Conservation (phyloP, 805 yeast species). For the Saturnispora mendoncae region DNA sequence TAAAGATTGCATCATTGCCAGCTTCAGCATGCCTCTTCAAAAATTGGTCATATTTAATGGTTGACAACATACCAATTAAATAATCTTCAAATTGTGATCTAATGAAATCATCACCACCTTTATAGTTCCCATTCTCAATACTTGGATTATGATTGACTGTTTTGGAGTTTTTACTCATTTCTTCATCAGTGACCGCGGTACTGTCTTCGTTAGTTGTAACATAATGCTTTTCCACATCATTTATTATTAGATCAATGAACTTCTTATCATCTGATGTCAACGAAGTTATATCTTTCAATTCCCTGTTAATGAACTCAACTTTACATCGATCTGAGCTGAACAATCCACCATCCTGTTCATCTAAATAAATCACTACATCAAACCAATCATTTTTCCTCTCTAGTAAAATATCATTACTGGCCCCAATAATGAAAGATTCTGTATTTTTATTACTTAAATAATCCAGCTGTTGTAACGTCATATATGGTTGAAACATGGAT, state of each 20-base stretch:
- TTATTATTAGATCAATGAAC: slow-evolving; percentile 55
- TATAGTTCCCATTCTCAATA: slow-evolving; percentile 34
- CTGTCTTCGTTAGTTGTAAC: background rate
- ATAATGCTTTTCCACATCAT: slow-evolving; percentile 38
- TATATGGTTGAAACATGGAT: slow-evolving; percentile 84
- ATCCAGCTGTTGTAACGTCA: slow-evolving; percentile 87
- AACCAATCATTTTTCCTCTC: slow-evolving; percentile 53
- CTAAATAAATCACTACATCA: slow-evolving; percentile 68
- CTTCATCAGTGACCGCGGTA: background rate
- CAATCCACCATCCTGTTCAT: slow-evolving; percentile 25
- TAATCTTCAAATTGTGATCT: slow-evolving; percentile 88
- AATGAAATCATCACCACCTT: slow-evolving; percentile 81
- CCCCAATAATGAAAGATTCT: slow-evolving; percentile 66
- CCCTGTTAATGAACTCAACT: slow-evolving; percentile 38
- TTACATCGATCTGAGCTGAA: slow-evolving; percentile 11
- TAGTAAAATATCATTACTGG: slow-evolving; percentile 74
- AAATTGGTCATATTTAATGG: slow-evolving; percentile 62
- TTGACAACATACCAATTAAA: slow-evolving; percentile 61
- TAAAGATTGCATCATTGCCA: slow-evolving; percentile 1
- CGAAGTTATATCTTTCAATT: slow-evolving; percentile 36
- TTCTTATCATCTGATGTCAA: slow-evolving; percentile 58
- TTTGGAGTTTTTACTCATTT: slow-evolving; percentile 11
- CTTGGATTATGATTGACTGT: slow-evolving; percentile 28
- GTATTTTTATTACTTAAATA: slow-evolving; percentile 53
- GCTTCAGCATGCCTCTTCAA: slow-evolving; percentile 16